phyloP scores from a whole-genome alignment of 2,329 filamentous ascomycete genomes.

The Cladorrhinum sp. region DNA sequence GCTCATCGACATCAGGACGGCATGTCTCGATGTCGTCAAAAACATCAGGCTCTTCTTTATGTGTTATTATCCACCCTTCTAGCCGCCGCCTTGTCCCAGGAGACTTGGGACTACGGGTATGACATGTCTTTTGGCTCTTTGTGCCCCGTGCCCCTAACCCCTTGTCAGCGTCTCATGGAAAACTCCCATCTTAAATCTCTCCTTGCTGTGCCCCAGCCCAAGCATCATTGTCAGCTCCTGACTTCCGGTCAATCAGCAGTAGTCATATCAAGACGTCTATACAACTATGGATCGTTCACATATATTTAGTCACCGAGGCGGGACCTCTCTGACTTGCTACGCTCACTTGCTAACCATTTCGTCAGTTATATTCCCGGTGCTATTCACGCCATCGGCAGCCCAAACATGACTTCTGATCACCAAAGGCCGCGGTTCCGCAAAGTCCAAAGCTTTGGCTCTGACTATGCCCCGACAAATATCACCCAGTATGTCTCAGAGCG shows the following conservation, averaged over 20 bases:
- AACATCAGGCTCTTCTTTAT: slow-evolving; percentile 12
- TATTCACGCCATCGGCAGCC: slow-evolving; percentile 25
- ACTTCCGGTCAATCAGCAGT: not conserved
- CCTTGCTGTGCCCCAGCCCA: not conserved
- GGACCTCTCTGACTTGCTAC: not conserved
- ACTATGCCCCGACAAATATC: slow-evolving; percentile 85
- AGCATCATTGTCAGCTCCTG: not conserved
- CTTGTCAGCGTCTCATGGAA: not conserved
- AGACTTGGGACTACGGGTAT: slow-evolving; percentile 17
- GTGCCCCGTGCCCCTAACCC: not conserved
- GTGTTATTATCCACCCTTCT: slow-evolving; percentile 10
- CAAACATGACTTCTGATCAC: slow-evolving; percentile 54
- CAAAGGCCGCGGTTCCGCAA: slow-evolving; percentile 68
- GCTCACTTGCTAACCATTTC: slow-evolving; percentile 20
- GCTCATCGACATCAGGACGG: not conserved
- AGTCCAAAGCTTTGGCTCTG: slow-evolving; percentile 79
- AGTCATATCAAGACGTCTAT: not conserved
- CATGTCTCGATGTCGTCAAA: not conserved
- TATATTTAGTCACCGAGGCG: not conserved
- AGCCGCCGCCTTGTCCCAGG: slow-evolving; percentile 13
- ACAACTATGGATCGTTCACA: not conserved
- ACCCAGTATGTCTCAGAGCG: slow-evolving; percentile 94
- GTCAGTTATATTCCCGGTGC: slow-evolving; percentile 23
- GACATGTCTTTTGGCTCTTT: not conserved
- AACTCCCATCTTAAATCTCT: not conserved